Percentiles rank a stretch among this genome's conserved stretches.
Conservation (phyloP, 2,329 filamentous ascomycete species). For the Penicillium sp. region DNA sequence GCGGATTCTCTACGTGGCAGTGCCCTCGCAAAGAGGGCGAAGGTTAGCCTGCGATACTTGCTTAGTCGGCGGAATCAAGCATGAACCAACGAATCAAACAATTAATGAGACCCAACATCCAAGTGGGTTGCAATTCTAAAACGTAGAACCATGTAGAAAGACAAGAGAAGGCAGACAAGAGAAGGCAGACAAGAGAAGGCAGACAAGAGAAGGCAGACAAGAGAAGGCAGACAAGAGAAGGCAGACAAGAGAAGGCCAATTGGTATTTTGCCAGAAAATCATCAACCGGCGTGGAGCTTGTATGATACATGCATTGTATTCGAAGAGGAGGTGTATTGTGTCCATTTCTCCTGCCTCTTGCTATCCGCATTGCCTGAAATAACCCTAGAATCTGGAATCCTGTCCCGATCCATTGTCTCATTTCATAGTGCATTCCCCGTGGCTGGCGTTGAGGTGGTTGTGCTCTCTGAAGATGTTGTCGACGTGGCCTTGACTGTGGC, state of each 20-base stretch:
- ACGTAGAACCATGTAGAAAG: neutral
- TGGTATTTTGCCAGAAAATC: constrained; percentile 16
- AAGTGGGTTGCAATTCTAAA: neutral
- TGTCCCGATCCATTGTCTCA: constrained; percentile 2
- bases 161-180: constrained; percentile 1
- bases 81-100: neutral
- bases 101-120: neutral
- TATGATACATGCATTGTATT: constrained; percentile 20
- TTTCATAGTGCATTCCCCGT: constrained; percentile 17
- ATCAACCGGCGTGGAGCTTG: constrained; percentile 8
- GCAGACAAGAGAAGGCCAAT: constrained; percentile 7
- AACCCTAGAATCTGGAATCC: constrained; percentile 9
- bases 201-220: too few species aligned
- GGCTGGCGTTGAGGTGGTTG: constrained; percentile 7
- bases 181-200: too few species aligned
- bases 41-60: neutral
- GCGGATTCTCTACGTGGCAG: neutral
- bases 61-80: neutral
- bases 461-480: constrained; percentile 13
- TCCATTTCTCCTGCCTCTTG: neutral
- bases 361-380: neutral
- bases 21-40: too few species aligned
- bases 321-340: neutral
- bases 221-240: too few species aligned
- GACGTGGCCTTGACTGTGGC: constrained; percentile 15